Base-by-base conservation (phyloP, 1,284 basidiomycete species). In the Sparassis latifolia region DNA sequence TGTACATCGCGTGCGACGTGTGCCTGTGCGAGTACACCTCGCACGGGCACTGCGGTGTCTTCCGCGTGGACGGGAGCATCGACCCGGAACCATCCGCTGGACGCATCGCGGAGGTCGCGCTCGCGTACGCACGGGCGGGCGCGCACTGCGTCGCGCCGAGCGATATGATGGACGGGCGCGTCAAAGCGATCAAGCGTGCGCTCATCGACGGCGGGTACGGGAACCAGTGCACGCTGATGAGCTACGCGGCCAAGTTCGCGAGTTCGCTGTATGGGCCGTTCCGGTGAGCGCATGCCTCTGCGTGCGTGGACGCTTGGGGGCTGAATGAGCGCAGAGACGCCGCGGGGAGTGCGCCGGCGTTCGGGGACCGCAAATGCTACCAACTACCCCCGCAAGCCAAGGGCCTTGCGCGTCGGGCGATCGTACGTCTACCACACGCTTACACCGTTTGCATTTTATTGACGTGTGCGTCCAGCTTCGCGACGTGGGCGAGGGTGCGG, bases 11-110 rank as follows among this genome's bases (percentile, higher is more conserved):
- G 0, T 84, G 84, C 62, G 97, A 99, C 64, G 97, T 99, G 31
- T 99, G 97, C 65, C 82, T 99, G n/a, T 99, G 97, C 77, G 97
- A 99, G 70, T 99, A 99, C 76, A 98, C 97, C 9, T 91, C 91
- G 45, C 95, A 99, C 65, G 97, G 97, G 0, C 97, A 99, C 72
- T 99, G 96, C 63, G 97, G 97, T 31, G 67, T 93, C 53, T 80
- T 96, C 31, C 69, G 86, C 58, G 54, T 66, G 0, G 87, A 92
- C 60, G 86, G 88, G 10, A 82, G 84, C 2, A 86, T 94, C 69
- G 72, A 92, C 68, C 83, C 83, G 43, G 74, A 72, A 10, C 82
- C 83, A 9, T 94, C 90, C 10, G 91, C 93, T 4, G 75, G 75
- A 32, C 86, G 96, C 50, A 88, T 99, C 51, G 92, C 92, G 0